Evolutionary conservation across 176 grass and related monocot genomes (phyloP).

Genomic region (Oropetium thomaeum): DNA sequence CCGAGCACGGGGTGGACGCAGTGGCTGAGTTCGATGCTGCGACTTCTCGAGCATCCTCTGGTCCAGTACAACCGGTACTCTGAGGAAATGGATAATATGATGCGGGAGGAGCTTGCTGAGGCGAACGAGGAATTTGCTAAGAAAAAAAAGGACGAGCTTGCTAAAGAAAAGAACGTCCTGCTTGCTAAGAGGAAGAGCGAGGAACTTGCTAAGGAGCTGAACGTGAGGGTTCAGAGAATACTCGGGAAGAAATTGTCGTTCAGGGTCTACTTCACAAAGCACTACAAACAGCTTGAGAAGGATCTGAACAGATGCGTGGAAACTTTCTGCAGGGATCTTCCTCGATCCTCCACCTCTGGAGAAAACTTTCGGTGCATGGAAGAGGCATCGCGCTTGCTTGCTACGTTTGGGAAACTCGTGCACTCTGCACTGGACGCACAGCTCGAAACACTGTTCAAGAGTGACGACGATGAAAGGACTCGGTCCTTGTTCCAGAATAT

Average conservation of each 20-base stretch:
- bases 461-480: neutral
- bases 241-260: constrained; percentile 7
- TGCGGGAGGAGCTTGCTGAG: neutral
- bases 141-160: neutral
- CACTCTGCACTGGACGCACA: neutral
- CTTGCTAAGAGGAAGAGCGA: neutral
- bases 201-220: neutral
- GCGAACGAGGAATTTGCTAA: neutral
- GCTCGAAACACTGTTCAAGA: constrained; percentile 29
- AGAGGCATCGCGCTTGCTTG: neutral
- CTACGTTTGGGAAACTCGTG: constrained; percentile 8
- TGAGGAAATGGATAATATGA: neutral
- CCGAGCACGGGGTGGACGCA: constrained; percentile 38
- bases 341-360: constrained; percentile 25
- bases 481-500: constrained; percentile 16
- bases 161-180: neutral
- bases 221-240: neutral
- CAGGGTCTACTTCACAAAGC: constrained; percentile 4
- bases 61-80: constrained; percentile 32
- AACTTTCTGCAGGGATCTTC: constrained; percentile 37
- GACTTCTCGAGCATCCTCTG: constrained; percentile 41
- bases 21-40: constrained; percentile 40
- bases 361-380: constrained; percentile 23
- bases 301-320: constrained; percentile 10
- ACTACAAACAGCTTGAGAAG: neutral